Conservation (phyloP, 331 rosid species). For the Cydonia oblonga region DNA sequence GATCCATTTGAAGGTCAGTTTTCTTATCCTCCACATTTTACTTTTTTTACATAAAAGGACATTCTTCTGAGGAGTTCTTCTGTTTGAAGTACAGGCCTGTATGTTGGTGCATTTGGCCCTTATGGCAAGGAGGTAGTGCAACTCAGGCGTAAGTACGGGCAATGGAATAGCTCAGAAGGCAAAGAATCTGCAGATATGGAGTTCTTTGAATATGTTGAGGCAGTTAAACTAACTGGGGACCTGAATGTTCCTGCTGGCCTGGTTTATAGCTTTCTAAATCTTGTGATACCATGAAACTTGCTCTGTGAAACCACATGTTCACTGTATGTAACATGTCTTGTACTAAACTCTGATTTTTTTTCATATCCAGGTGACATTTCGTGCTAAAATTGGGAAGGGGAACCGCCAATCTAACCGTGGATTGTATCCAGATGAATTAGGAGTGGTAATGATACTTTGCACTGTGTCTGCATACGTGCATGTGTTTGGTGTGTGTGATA, state of each 20-base stretch:
- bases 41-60: neutral
- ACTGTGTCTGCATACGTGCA: neutral
- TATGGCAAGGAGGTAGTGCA: slow-evolving; percentile 89
- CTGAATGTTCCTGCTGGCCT: slow-evolving; percentile 95
- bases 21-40: neutral
- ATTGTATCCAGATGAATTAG: slow-evolving; percentile 94
- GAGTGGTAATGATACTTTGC: slow-evolving; percentile 70
- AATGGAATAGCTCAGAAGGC: slow-evolving; percentile 35
- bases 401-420: slow-evolving; percentile 56
- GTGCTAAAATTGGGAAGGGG: slow-evolving; percentile 87
- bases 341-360: slow-evolving; percentile 10
- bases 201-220: slow-evolving; percentile 94
- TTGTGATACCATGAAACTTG: neutral
- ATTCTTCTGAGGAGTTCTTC: neutral
- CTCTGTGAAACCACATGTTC: neutral
- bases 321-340: neutral
- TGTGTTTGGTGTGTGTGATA: too few species aligned
- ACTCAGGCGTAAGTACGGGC: slow-evolving; percentile 75
- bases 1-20: slow-evolving; percentile 84
- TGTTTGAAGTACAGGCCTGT: slow-evolving; percentile 60
- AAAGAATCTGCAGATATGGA: slow-evolving; percentile 51
- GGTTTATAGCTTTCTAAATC: slow-evolving; percentile 35
- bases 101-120: slow-evolving; percentile 95
- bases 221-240: slow-evolving; percentile 96
- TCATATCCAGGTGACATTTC: slow-evolving; percentile 67